These are phyloP conservation scores for Zygosaccharomyces gambellarensis DNA, from an alignment of 805 yeast genomes.

Conservation along the genomic window DNA sequence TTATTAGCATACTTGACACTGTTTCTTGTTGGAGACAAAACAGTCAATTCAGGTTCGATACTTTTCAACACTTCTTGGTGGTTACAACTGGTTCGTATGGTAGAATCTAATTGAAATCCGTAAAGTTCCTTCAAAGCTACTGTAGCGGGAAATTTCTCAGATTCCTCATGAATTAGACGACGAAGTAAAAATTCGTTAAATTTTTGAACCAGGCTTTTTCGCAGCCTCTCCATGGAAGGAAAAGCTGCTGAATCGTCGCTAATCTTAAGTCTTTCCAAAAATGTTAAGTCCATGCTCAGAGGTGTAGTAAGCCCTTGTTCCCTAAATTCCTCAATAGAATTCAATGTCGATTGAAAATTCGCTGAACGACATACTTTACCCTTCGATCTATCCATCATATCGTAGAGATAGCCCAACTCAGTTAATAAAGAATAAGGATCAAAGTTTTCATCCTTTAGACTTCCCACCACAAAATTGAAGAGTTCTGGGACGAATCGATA, in stretches of 20 bases:
- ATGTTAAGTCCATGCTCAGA: slow-evolving; percentile 6
- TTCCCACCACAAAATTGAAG: slow-evolving; percentile 56
- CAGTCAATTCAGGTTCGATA: slow-evolving; percentile 24
- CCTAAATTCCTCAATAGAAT: slow-evolving; percentile 44
- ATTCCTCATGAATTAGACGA: slow-evolving; percentile 28
- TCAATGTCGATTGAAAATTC: slow-evolving; percentile 61
- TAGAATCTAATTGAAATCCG: slow-evolving; percentile 28
- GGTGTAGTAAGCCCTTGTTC: slow-evolving; percentile 49
- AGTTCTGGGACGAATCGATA: slow-evolving; percentile 72
- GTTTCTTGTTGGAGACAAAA: slow-evolving; percentile 28
- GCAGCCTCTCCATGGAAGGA: slow-evolving; percentile 9
- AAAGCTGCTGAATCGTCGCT: slow-evolving; percentile 17
- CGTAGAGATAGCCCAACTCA: slow-evolving; percentile 84
- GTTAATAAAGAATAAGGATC: slow-evolving; percentile 51
- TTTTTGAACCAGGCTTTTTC: slow-evolving; percentile 21
- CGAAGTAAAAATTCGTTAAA: slow-evolving; percentile 28
- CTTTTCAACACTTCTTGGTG: slow-evolving; percentile 20
- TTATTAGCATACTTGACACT: slow-evolving; percentile 29
- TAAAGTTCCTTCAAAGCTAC: slow-evolving; percentile 30
- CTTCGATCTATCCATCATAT: slow-evolving; percentile 79
- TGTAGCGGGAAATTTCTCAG: slow-evolving; percentile 20
- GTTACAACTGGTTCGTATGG: slow-evolving; percentile 23
- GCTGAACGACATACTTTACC: slow-evolving; percentile 78
- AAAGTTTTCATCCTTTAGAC: slow-evolving; percentile 51
- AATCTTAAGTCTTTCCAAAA: slow-evolving; percentile 2